Base-by-base conservation (phyloP, 2,329 filamentous ascomycete species). In the Calycina marina region DNA sequence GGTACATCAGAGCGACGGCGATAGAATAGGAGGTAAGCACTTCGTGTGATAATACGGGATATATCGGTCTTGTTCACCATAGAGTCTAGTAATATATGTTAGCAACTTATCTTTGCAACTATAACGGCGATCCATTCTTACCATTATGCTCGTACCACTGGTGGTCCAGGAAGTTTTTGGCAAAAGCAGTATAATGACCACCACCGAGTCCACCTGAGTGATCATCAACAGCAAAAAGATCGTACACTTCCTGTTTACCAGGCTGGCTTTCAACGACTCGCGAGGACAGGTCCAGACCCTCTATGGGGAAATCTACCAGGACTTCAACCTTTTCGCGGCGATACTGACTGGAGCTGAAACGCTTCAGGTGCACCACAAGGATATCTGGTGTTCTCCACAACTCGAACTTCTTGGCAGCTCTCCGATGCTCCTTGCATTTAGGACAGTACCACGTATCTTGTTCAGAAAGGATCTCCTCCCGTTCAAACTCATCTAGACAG, bases 401-500 rank as follows among this genome's bases (percentile, higher is more conserved):
- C 51, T 96, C 86, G 32, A 98, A 84, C 49, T 90, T 94, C 63
- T 98, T 98, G 58, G 78, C 86, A 13, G 90, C 90, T 38, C 84
- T 77, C 11, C 84, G 75, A 48, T 93, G 79, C 47, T 93, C 83
- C 55, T 96, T 96, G 66, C 90, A 98, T 17, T 84, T 73, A 35
- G 84, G 88, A 51, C 90, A 98, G 53, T 92, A 96, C 90, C 90
- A 98, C 38, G 84, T 88, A 53, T 98, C 92, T 50, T 92, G 81
- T 53, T 94, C 84, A 0, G 88, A 94, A 4, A 98, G 63, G 10
- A 93, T 75, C 56, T 98, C 90, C 38, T 86, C 81, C 52, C 88
- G 88, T 50, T 90, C 83, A 45, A 93, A 96, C 56, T 96, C 90
- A 37, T 86, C 79, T 34, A 98, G 69, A 51, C 90, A 98, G 46